Evolutionary conservation across 352 stramenopile species (phyloP), one percentile per base, ranked within the genome.

Genomic region (Phytophthora constricta): DNA sequence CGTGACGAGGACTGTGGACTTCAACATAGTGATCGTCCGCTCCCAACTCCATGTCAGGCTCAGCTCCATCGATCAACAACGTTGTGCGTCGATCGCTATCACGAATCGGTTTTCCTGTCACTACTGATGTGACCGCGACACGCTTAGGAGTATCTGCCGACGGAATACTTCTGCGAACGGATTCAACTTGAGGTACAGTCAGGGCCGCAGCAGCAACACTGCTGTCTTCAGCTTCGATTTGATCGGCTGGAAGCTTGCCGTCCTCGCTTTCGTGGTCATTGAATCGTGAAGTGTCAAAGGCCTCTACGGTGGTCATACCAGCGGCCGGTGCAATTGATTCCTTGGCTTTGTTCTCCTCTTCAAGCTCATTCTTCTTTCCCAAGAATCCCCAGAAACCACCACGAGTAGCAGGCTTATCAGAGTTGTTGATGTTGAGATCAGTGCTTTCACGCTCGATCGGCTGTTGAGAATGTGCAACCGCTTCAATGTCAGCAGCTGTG

Each of bases 21-120:
- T 68, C 43, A 13, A 80, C 28, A 34, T 76, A 80, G 46, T 68
- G 57, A 1, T 68, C 69, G 22, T 74, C 65, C 2, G 58, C 11
- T 11, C 23, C 37, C 26, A 68, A 27, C n/a, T 71, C 64, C 11
- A 72, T 50, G 2, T 69, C 62, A 41, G 73, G 65, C 27, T 72
- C 68, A n/a, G 57, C 45, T 0, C 60, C 62, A n/a, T 80, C 73
- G 9, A 76, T 76, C 0, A 78, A 26, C 41, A 70, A 53, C 0
- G 69, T 80, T 8, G 69, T 73, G 22, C 73, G 73, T 13, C 73
- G 69, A 26, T 80, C 65, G 47, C 65, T 78, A 1, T 74, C 69
- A 16, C 69, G 65, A 2, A 75, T 37, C 4, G 39, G 28, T 33
- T 73, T 69, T 16, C 34, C 61, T 26, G 13, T 53, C 1, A 52